Evolutionary conservation across 148 eudicot genomes (phyloP).

Genomic region (Cornus controversa): DNA sequence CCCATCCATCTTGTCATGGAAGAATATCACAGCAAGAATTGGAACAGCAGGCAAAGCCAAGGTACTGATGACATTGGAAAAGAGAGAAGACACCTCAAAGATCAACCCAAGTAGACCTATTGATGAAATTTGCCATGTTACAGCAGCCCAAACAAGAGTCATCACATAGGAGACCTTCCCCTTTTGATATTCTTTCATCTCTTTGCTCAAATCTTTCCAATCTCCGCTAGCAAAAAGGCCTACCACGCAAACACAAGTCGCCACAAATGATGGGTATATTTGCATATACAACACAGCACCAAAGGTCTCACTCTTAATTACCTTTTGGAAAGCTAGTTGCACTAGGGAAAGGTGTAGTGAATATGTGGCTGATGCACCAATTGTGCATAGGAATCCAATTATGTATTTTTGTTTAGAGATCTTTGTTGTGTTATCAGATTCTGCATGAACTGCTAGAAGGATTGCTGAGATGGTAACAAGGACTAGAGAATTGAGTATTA

Average conservation of each 20-base stretch:
- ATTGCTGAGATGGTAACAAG: conserved; percentile 46
- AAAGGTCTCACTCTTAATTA: conserved; percentile 31
- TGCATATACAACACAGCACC: conserved; percentile 32
- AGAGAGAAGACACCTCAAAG: conserved; percentile 47
- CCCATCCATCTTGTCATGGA: conserved; percentile 51
- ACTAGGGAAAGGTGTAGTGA: conserved; percentile 34
- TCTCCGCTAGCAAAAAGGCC: conserved; percentile 55
- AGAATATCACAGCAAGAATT: conserved; percentile 43
- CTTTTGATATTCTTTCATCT: conserved; percentile 28
- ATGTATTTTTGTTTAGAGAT: conserved; percentile 16
- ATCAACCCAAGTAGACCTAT: conserved; percentile 40
- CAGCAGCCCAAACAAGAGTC: conserved; percentile 39
- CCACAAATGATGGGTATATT: conserved; percentile 28
- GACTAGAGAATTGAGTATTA: conserved; percentile 40
- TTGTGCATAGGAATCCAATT: conserved; percentile 44
- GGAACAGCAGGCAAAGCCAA: conserved; percentile 49
- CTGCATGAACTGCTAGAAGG: conserved; percentile 34
- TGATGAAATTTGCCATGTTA: conserved; percentile 43
- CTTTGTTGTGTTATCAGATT: conserved; percentile 4
- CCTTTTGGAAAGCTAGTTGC: conserved; percentile 39
- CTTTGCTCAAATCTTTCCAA: conserved; percentile 30
- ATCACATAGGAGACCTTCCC: conserved; percentile 45
- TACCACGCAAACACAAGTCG: conserved; percentile 30
- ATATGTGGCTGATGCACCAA: conserved; percentile 45
- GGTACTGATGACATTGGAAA: conserved; percentile 50